Percentiles rank a stretch among this genome's conserved stretches.
Evolutionary conservation across 2,329 filamentous ascomycete genomes (phyloP).

Genomic region (Fusarium praegraminearum): DNA sequence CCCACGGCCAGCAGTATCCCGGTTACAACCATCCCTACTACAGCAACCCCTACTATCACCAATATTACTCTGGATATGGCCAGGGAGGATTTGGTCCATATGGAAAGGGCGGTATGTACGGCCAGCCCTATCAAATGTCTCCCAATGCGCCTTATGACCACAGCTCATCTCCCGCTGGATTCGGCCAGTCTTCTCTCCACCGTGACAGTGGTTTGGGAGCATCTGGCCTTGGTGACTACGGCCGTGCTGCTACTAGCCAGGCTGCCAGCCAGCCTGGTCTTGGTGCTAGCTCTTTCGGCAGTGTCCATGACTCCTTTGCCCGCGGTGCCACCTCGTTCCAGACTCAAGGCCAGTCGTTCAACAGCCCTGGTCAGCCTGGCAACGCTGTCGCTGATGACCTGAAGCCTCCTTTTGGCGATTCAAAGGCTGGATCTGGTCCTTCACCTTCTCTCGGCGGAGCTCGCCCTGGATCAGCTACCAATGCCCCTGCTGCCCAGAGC

Average conservation of each 20-base stretch:
- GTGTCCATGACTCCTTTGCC: constrained; percentile 67
- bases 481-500: constrained; percentile 60
- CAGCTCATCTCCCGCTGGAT: constrained; percentile 65
- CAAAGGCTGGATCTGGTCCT: constrained; percentile 66
- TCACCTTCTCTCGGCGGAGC: constrained; percentile 68
- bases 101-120: constrained; percentile 66
- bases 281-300: constrained; percentile 64
- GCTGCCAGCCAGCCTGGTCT: constrained; percentile 64
- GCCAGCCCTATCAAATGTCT: constrained; percentile 68
- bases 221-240: constrained; percentile 67
- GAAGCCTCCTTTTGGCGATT: constrained; percentile 67
- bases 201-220: constrained; percentile 62
- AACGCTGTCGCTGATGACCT: constrained; percentile 63
- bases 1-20: constrained; percentile 63
- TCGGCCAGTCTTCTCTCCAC: constrained; percentile 66
- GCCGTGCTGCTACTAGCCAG: constrained; percentile 63
- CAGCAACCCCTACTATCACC: constrained; percentile 71
- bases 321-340: constrained; percentile 67
- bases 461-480: constrained; percentile 69
- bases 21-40: constrained; percentile 71
- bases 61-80: constrained; percentile 68
- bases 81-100: constrained; percentile 67
- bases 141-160: constrained; percentile 70
- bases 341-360: constrained; percentile 67
- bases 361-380: constrained; percentile 62